Percentiles rank a stretch among this genome's conserved stretches.
Conservation (phyloP, 2,329 filamentous ascomycete species). For the Trichoderma asperellum region DNA sequence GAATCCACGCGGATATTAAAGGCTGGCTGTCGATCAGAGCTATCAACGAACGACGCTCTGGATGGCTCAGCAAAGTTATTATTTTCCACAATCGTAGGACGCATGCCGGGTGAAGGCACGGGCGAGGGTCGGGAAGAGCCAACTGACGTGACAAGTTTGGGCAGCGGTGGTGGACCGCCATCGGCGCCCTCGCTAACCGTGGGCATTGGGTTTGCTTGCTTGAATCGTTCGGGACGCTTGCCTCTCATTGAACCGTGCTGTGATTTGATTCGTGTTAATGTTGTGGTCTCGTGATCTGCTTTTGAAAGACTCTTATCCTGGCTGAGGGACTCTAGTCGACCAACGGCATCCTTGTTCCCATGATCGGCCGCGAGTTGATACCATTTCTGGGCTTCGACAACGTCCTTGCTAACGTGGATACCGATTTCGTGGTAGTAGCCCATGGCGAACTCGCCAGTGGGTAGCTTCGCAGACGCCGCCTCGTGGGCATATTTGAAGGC, state of each 20-base stretch:
- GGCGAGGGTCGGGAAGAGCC: conserved; percentile 45
- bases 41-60: conserved; percentile 42
- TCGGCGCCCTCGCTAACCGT: conserved; percentile 51
- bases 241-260: conserved; percentile 72
- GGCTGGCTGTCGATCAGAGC: conserved; percentile 50
- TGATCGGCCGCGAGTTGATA: conserved; percentile 87
- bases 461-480: conserved; percentile 77
- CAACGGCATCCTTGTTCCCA: conserved; percentile 86
- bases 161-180: conserved; percentile 34
- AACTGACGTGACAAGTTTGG: conserved; percentile 31
- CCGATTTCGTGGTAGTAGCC: conserved; percentile 98
- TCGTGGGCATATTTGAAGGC: conserved; percentile 90
- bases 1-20: conserved; percentile 56
- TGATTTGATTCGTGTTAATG: conserved; percentile 84
- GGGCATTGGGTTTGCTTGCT: conserved; percentile 54
- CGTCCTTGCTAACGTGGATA: conserved; percentile 82
- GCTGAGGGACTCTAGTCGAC: conserved; percentile 80
- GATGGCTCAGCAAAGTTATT: conserved; percentile 54
- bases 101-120: conserved; percentile 48
- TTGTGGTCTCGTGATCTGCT: conserved; percentile 89
- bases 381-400: conserved; percentile 83
- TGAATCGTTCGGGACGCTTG: conserved; percentile 63
- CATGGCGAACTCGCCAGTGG: conserved; percentile 93
- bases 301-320: conserved; percentile 84
- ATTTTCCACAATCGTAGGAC: conserved; percentile 46